phyloP scores from a whole-genome alignment of 1,284 basidiomycete genomes.

The Boletus smithii region DNA sequence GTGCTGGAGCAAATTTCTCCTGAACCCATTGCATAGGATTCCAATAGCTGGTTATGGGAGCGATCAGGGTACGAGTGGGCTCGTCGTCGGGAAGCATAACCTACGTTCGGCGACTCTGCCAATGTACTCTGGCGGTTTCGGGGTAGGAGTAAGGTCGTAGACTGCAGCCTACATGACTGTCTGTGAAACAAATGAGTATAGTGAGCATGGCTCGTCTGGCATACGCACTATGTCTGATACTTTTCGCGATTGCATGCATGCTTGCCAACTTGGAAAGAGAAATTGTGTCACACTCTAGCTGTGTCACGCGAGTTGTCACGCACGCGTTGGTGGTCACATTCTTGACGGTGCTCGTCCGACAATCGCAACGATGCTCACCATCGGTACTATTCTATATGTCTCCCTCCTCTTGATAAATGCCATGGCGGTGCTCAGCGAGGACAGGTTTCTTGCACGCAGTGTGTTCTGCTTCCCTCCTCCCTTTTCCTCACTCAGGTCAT shows the following conservation, averaged over 20 bases:
- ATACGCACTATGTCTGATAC: conserved; percentile 20
- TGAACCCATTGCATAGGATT: conserved; percentile 64
- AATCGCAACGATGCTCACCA: conserved; percentile 46
- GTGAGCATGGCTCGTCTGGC: conserved; percentile 1
- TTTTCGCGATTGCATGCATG: conserved; percentile 37
- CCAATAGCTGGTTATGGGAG: conserved; percentile 35
- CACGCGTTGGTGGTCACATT: conserved; percentile 1
- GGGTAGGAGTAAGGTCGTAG: conserved; percentile 13
- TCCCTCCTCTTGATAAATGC: conserved; percentile 86
- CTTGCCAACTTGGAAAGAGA: background rate
- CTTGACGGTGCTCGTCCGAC: too few species aligned
- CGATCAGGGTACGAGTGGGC: conserved; percentile 3
- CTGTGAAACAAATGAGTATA: conserved; percentile 7
- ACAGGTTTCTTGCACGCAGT: conserved; percentile 93
- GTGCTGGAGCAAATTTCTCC: conserved; percentile 49
- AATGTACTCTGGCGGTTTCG: conserved; percentile 31
- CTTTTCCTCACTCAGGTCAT: conserved; percentile 9
- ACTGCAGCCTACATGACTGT: conserved; percentile 4
- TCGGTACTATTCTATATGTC: conserved; percentile 72
- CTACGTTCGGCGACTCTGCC: conserved; percentile 43
- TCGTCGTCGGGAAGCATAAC: conserved; percentile 18
- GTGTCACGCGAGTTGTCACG: conserved; percentile 28
- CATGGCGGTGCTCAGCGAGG: conserved; percentile 91
- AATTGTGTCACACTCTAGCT: too few species aligned
- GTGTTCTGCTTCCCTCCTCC: conserved; percentile 34